Base-by-base conservation (phyloP, 805 yeast genomes). In the Torulaspora gathmanii region DNA sequence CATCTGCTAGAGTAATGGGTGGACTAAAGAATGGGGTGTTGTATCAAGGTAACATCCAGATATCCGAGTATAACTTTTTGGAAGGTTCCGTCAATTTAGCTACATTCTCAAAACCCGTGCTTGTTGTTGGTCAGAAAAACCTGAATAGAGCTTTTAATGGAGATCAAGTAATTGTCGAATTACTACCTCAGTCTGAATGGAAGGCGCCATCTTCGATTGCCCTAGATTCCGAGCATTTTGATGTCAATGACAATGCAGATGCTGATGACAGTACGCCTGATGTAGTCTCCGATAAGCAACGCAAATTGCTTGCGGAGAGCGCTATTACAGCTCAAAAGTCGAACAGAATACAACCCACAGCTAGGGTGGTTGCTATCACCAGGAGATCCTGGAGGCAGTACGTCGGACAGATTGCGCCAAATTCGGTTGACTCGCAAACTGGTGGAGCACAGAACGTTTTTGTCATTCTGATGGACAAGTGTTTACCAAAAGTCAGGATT, bases 371-470 rank as follows among this genome's bases (percentile, higher is more conserved):
- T 10, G 95, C 95, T 23, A 77, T 93, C 20, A 71, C 82, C 33
- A 83, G 87, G 68, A 78, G 99, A 67, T 86, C 91, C 50, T 93
- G 99, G 99, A 78, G 99, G 64, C 81, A 82, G 53, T 93, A 90
- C 60, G 99, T 93, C 30, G 99, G 99, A 11, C 96, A 90, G 64
- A 74, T 93, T 50, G 83, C 91, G 2, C 83, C 88, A 34, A 75
- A 81, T 29, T 82, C 95, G 2, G 83, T 85, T 1, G 79, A 78
- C 42, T 75, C 73, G 38, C 70, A 72, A 40, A 61, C 67, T 13
- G 81, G 83, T 53, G 79, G 95, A 7, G 75, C 86, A 15, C 82
- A 83, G 58, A 78, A 79, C 37, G 91, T 93, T 44, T 83, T 93
- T 57, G 95, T 93, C 17, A 73, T 85, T 39, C 75, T 95, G 47